Conservation (phyloP, 768 basidiomycete species). For the Rhizopogon vulgaris region DNA sequence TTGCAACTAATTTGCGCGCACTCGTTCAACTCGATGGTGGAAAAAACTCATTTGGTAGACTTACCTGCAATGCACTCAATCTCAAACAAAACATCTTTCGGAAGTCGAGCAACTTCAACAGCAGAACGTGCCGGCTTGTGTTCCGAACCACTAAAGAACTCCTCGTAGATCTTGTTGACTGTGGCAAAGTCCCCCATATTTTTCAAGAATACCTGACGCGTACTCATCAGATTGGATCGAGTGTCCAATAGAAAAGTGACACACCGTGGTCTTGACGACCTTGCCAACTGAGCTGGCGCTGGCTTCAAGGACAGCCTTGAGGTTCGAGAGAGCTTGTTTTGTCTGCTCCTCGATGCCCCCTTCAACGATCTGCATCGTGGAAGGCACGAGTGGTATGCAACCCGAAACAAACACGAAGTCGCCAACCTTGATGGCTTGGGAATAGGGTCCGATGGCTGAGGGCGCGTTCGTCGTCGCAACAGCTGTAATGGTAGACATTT, state of each 20-base stretch:
- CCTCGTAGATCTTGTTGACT: constrained; percentile 77
- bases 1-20: background rate
- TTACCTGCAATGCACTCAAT: constrained; percentile 85
- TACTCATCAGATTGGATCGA: background rate
- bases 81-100: constrained; percentile 89
- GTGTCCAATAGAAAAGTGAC: constrained; percentile 18
- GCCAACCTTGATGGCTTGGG: constrained; percentile 78
- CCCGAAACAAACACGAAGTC: constrained; percentile 88
- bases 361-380: constrained; percentile 59
- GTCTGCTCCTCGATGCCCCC: constrained; percentile 80
- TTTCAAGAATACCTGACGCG: constrained; percentile 78
- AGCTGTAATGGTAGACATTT: constrained; percentile 4
- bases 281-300: constrained; percentile 72
- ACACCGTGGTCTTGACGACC: constrained; percentile 88
- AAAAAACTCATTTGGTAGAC: background rate
- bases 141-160: constrained; percentile 63
- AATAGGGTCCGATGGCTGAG: constrained; percentile 81
- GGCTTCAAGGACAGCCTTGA: constrained; percentile 77
- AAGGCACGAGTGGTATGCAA: constrained; percentile 77
- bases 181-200: constrained; percentile 84
- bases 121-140: constrained; percentile 92
- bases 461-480: constrained; percentile 38
- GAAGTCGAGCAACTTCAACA: constrained; percentile 84
- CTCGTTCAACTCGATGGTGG: background rate
- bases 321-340: constrained; percentile 79